Conservation (phyloP, 2,329 filamentous ascomycete species). For the Aspergillus neoniger region DNA sequence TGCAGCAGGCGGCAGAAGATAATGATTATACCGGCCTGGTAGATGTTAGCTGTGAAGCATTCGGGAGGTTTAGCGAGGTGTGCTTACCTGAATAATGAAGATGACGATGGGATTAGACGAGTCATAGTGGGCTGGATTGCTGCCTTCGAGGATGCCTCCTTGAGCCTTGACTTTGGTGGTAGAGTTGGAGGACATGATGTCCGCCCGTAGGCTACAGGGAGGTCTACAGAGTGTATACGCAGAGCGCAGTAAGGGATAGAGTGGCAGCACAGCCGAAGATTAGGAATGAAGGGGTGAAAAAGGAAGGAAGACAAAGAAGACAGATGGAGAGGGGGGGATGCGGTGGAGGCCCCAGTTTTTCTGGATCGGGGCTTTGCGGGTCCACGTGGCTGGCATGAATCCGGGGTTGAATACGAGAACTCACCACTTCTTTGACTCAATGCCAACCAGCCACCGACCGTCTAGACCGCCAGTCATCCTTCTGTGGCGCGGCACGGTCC, state of each 20-base stretch:
- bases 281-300: not conserved
- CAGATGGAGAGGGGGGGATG: conserved; percentile 2
- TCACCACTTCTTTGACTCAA: not conserved
- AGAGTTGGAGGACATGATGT: conserved; percentile 26
- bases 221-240: not conserved
- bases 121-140: conserved; percentile 69
- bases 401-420: not conserved
- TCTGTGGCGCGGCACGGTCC: too few relatives aligned
- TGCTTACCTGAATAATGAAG: conserved; percentile 71
- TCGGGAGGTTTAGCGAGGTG: too few relatives aligned
- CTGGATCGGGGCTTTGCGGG: not conserved
- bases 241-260: not conserved
- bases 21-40: conserved; percentile 70
- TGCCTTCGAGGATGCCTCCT: conserved; percentile 70
- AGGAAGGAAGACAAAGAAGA: not conserved
- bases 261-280: not conserved
- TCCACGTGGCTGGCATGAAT: not conserved
- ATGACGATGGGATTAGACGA: conserved; percentile 70
- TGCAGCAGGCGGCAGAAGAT: conserved; percentile 73
- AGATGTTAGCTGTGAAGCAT: not conserved
- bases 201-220: not conserved
- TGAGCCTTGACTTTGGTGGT: conserved; percentile 48
- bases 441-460: not conserved
- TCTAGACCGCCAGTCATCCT: not conserved
- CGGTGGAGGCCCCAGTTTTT: not conserved